phyloP scores from a whole-genome alignment of 2,329 filamentous ascomycete genomes.

The Xylogone sp. region DNA sequence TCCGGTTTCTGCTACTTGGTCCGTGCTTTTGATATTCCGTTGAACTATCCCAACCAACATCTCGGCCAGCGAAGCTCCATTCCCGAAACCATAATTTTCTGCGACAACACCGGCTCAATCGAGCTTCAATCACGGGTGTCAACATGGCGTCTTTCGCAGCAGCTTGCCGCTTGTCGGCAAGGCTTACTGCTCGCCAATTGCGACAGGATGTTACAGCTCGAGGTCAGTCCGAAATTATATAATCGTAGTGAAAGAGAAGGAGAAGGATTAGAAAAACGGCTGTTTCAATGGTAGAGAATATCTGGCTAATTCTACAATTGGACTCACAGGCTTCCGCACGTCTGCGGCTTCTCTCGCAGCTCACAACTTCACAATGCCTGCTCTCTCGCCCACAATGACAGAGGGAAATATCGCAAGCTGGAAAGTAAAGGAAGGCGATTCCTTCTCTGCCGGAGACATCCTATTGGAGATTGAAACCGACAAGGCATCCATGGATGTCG shows the following conservation, averaged over 20 bases:
- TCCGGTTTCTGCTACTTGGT: neutral
- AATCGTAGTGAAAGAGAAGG: slow-evolving; percentile 1
- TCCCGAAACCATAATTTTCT: neutral
- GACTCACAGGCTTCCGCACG: slow-evolving; percentile 56
- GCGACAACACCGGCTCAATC: slow-evolving; percentile 22
- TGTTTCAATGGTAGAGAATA: neutral
- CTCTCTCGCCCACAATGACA: slow-evolving; percentile 89
- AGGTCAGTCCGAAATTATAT: slow-evolving; percentile 42
- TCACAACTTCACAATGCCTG: slow-evolving; percentile 88
- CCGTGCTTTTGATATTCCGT: neutral
- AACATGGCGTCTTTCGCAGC: slow-evolving; percentile 64
- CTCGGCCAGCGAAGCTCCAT: neutral
- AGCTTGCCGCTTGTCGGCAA: slow-evolving; percentile 60
- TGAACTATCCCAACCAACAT: neutral
- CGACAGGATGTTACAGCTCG: slow-evolving; percentile 50
- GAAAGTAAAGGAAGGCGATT: slow-evolving; percentile 84
- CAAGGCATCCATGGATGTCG: slow-evolving; percentile 92
- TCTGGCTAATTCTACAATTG: neutral
- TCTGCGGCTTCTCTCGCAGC: slow-evolving; percentile 64
- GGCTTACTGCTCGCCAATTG: slow-evolving; percentile 52
- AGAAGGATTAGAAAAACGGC: neutral
- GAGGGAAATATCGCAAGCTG: slow-evolving; percentile 84
- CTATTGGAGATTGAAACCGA: slow-evolving; percentile 91
- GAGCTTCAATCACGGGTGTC: slow-evolving; percentile 21
- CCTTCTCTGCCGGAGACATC: slow-evolving; percentile 78